Evolutionary conservation across 2,329 filamentous ascomycete species (phyloP).

Genomic region (Stagonosporopsis tanaceti): DNA sequence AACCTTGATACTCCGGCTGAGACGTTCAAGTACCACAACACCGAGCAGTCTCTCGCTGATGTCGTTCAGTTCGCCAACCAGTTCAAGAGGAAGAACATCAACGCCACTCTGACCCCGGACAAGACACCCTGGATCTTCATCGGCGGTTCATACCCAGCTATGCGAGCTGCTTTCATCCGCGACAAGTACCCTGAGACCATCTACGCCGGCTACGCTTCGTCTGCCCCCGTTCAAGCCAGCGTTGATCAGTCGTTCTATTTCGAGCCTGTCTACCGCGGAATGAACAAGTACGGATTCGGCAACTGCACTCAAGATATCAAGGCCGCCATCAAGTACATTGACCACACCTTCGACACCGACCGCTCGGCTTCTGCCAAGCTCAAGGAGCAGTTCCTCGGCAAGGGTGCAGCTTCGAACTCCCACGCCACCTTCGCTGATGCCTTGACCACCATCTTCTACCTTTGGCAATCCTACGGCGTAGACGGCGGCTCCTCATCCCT

Average conservation of each 20-base stretch:
- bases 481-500: slow-evolving; percentile 48
- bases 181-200: slow-evolving; percentile 51
- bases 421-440: slow-evolving; percentile 59
- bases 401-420: slow-evolving; percentile 55
- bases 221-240: slow-evolving; percentile 55
- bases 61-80: slow-evolving; percentile 51
- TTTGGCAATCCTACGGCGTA: slow-evolving; percentile 56
- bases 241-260: slow-evolving; percentile 62
- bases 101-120: slow-evolving; percentile 44
- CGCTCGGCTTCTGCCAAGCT: slow-evolving; percentile 49
- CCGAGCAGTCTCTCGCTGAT: slow-evolving; percentile 54
- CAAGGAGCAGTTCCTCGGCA: slow-evolving; percentile 59
- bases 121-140: slow-evolving; percentile 51
- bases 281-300: slow-evolving; percentile 51
- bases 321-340: slow-evolving; percentile 59
- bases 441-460: slow-evolving; percentile 50
- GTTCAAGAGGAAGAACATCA: slow-evolving; percentile 49
- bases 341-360: slow-evolving; percentile 52
- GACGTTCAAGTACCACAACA: slow-evolving; percentile 49
- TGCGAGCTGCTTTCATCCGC: slow-evolving; percentile 51
- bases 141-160: slow-evolving; percentile 49
- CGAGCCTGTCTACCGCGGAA: slow-evolving; percentile 58
- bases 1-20: slow-evolving; percentile 42
- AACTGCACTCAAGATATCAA: slow-evolving; percentile 62
- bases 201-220: slow-evolving; percentile 47